These are phyloP conservation scores for Rhodotorula sp. DNA, from an alignment of 1,284 basidiomycete species.

Conservation along the genomic window DNA sequence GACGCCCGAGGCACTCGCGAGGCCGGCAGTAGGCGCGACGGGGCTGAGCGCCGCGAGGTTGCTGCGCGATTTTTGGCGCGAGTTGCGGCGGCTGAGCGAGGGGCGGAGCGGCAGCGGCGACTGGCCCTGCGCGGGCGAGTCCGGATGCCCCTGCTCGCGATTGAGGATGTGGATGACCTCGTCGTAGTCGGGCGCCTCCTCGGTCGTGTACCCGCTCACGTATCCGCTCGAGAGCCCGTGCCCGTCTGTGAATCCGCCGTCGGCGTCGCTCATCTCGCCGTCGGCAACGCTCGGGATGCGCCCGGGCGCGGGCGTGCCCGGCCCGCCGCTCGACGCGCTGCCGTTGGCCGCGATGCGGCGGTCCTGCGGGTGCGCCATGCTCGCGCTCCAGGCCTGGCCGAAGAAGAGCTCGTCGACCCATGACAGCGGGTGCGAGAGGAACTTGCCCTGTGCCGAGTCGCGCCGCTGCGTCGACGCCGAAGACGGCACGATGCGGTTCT, in stretches of 20 bases:
- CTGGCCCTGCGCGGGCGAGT: constrained; percentile 1
- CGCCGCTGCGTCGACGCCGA: constrained; percentile 49
- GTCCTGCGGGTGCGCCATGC: constrained; percentile 32
- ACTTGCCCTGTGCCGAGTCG: constrained; percentile 42
- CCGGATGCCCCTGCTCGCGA: constrained; percentile 31
- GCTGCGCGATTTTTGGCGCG: constrained; percentile 25
- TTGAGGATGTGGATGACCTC: constrained; percentile 47
- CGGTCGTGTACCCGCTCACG: constrained; percentile 52
- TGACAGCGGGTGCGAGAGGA: constrained; percentile 65
- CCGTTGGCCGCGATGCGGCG: not conserved
- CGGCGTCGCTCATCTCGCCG: constrained; percentile 42
- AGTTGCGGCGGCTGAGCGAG: constrained; percentile 20
- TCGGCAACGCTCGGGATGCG: constrained; percentile 23
- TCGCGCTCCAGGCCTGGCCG: constrained; percentile 68
- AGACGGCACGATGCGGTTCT: constrained; percentile 78
- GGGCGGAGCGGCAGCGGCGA: not conserved
- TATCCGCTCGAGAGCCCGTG: constrained; percentile 51
- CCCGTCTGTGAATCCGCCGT: constrained; percentile 45
- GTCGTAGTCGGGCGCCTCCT: constrained; percentile 56
- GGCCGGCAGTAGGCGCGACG: constrained; percentile 1
- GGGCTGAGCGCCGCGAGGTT: constrained; percentile 27
- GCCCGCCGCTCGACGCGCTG: constrained; percentile 4
- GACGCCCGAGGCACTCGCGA: not conserved
- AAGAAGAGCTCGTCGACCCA: constrained; percentile 93
- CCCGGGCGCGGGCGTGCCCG: constrained; percentile 41